A percentile compares a stretch with the other conserved stretches of the same genome.
These are phyloP conservation scores for Naegleria lovaniensis DNA, from an alignment of 208 protist genomes.

Conservation along the genomic window DNA sequence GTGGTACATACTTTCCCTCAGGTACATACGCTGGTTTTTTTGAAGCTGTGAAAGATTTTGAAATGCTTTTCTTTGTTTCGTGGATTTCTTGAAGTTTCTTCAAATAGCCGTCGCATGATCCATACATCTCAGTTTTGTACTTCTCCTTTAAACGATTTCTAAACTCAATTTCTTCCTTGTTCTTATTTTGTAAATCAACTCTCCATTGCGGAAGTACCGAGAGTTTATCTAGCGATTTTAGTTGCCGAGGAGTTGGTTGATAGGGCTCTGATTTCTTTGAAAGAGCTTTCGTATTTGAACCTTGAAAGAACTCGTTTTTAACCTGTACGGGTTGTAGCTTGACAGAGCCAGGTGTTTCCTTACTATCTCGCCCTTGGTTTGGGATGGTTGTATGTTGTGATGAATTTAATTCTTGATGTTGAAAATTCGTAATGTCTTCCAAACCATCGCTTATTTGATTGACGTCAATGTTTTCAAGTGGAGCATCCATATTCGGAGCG, in stretches of 20 bases:
- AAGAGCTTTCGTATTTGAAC: neutral
- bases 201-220: neutral
- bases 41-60: neutral
- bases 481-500: too few species aligned
- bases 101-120: neutral
- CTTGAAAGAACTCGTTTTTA: neutral
- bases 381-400: too few species aligned
- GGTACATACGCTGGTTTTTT: neutral
- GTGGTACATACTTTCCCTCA: neutral
- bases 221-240: too few species aligned
- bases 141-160: neutral
- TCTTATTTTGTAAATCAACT: neutral
- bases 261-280: neutral
- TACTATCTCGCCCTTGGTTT: too few species aligned
- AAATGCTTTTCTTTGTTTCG: neutral
- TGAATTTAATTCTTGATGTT: too few species aligned
- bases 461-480: too few species aligned
- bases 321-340: neutral
- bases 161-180: neutral
- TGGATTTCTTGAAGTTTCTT: neutral
- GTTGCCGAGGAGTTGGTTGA: neutral
- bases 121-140: neutral
- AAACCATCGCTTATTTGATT: too few species aligned
- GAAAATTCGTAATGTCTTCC: too few species aligned
- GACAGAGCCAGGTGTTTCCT: neutral